These are phyloP conservation scores for Ananas comosus DNA, from an alignment of 176 grass and related monocot species.

Conservation along the genomic window DNA sequence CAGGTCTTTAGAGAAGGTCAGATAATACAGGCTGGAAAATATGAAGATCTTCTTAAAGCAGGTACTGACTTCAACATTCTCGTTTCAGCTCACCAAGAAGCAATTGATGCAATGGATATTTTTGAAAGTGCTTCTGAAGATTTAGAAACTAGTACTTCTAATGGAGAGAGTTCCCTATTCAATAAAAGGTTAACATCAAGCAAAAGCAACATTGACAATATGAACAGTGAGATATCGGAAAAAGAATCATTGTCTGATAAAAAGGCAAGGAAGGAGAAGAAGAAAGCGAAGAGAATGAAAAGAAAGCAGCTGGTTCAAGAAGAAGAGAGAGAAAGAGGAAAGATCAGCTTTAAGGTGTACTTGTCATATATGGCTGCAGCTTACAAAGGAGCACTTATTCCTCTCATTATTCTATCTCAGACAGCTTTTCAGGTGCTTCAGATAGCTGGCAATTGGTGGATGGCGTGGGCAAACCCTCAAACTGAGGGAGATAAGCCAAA, in stretches of 20 bases:
- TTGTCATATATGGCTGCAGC: constrained; percentile 94
- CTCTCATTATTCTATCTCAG: constrained; percentile 80
- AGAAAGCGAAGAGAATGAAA: constrained; percentile 28
- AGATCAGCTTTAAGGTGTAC: constrained; percentile 87
- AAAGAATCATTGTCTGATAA: constrained; percentile 23
- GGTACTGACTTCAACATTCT: constrained; percentile 89
- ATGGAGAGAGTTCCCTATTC: constrained; percentile 44
- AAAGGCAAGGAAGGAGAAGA: constrained; percentile 34
- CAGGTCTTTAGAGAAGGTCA: constrained; percentile 86
- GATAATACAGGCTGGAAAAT: constrained; percentile 91
- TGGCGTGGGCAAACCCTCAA: constrained; percentile 98
- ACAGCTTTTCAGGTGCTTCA: constrained; percentile 91
- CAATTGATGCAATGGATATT: constrained; percentile 85
- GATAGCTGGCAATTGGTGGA: constrained; percentile 98
- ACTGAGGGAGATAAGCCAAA: constrained; percentile 74
- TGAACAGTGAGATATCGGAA: constrained; percentile 51
- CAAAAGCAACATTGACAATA: constrained; percentile 68
- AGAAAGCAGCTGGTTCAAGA: constrained; percentile 57
- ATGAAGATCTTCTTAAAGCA: constrained; percentile 81
- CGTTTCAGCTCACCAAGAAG: constrained; percentile 86
- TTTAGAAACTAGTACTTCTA: constrained; percentile 26
- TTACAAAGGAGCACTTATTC: constrained; percentile 82
- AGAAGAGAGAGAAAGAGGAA: constrained; percentile 89
- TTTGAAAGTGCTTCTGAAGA: constrained; percentile 41
- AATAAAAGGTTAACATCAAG: constrained; percentile 57